Evolutionary conservation across 2,329 filamentous ascomycete species (phyloP).

Genomic region (Alternaria incomplexa): DNA sequence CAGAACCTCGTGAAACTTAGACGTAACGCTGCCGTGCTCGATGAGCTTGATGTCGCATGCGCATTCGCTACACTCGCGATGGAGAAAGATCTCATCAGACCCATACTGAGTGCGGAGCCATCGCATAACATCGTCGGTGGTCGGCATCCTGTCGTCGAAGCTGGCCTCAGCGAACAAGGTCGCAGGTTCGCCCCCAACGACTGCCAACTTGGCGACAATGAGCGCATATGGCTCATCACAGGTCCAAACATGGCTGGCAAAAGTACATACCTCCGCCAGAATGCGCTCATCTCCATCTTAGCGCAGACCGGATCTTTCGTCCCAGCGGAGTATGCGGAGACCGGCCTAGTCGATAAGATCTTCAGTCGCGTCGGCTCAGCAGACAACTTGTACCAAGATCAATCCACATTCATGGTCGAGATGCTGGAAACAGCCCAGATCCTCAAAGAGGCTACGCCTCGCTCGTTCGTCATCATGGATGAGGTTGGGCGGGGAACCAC

Average conservation of each 20-base stretch:
- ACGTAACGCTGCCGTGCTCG: slow-evolving; percentile 87
- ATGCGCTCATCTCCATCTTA: slow-evolving; percentile 90
- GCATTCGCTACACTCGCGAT: slow-evolving; percentile 81
- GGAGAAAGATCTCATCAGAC: slow-evolving; percentile 76
- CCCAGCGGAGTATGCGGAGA: slow-evolving; percentile 81
- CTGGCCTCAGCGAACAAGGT: slow-evolving; percentile 78
- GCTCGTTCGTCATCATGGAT: slow-evolving; percentile 95
- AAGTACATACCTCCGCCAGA: slow-evolving; percentile 93
- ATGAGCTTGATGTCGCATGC: slow-evolving; percentile 89
- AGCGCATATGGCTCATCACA: slow-evolving; percentile 71
- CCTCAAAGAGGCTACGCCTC: slow-evolving; percentile 78
- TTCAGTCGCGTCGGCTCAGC: slow-evolving; percentile 88
- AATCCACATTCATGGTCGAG: slow-evolving; percentile 99
- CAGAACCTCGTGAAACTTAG: slow-evolving; percentile 83
- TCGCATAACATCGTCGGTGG: slow-evolving; percentile 82
- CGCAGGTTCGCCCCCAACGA: slow-evolving; percentile 85
- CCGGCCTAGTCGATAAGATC: slow-evolving; percentile 94
- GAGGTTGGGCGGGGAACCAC: slow-evolving; percentile 95
- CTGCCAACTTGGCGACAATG: slow-evolving; percentile 79
- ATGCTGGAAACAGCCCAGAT: slow-evolving; percentile 97
- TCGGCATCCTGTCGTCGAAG: slow-evolving; percentile 90
- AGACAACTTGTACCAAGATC: slow-evolving; percentile 91
- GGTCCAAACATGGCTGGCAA: slow-evolving; percentile 99
- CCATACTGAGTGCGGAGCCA: slow-evolving; percentile 68
- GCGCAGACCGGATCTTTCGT: slow-evolving; percentile 94